Percentiles rank a stretch among this genome's conserved stretches.
phyloP scores from a whole-genome alignment of 2,329 filamentous ascomycete genomes.

The Gaeumannomyces tritici region DNA sequence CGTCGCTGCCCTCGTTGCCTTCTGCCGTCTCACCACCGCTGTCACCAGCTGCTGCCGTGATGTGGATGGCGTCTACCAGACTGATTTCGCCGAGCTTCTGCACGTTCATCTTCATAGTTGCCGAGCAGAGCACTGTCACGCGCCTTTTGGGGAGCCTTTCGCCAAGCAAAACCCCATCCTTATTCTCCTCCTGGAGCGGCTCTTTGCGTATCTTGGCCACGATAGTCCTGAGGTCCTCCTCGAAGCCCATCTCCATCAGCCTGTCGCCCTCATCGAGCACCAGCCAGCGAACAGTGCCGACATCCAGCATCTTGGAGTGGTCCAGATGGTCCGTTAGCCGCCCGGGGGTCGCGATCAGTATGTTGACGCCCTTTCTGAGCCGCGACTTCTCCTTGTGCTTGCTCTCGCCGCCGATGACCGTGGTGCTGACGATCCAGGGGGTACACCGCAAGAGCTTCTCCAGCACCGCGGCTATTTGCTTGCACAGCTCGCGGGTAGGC shows the following conservation, averaged over 20 bases:
- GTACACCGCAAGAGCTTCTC: slow-evolving; percentile 80
- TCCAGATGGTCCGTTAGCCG: slow-evolving; percentile 85
- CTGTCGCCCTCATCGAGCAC: slow-evolving; percentile 93
- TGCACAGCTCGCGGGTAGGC: slow-evolving; percentile 86
- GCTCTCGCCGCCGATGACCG: slow-evolving; percentile 61
- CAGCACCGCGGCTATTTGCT: slow-evolving; percentile 82
- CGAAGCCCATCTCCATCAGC: slow-evolving; percentile 97
- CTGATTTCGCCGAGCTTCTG: slow-evolving; percentile 91
- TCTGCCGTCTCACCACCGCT: slow-evolving; percentile 28
- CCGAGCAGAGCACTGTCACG: slow-evolving; percentile 86
- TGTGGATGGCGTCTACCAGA: slow-evolving; percentile 72
- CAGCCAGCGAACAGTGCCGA: slow-evolving; percentile 86
- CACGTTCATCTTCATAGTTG: slow-evolving; percentile 96
- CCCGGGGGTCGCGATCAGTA: slow-evolving; percentile 89
- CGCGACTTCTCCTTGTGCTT: slow-evolving; percentile 84
- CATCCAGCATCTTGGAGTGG: slow-evolving; percentile 80
- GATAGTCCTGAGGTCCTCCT: slow-evolving; percentile 84
- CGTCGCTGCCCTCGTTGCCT: slow-evolving; percentile 37
- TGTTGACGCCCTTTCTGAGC: slow-evolving; percentile 87
- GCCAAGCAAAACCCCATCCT: slow-evolving; percentile 46
- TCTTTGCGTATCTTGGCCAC: slow-evolving; percentile 68
- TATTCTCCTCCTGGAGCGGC: slow-evolving; percentile 46
- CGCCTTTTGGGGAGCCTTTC: slow-evolving; percentile 59
- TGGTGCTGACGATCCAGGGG: slow-evolving; percentile 89
- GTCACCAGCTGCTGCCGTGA: slow-evolving; percentile 56